Evolutionary conservation across 257 asterid species (phyloP).

Genomic region (Nyctanthes arbortristis): DNA sequence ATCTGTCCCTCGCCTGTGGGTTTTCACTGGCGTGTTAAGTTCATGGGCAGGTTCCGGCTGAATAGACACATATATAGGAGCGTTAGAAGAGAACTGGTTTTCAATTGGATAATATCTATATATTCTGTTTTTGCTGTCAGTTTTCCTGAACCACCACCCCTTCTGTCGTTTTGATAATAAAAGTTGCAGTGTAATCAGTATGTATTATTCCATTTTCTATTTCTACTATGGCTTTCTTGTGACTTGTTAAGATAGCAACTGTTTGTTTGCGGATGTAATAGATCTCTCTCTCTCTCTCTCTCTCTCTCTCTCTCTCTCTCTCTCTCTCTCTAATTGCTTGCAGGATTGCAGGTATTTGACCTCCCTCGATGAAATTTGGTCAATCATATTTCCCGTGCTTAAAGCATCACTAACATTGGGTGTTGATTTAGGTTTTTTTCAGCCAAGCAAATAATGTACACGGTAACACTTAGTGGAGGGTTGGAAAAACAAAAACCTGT

Average conservation of each 20-base stretch:
- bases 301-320: no score
- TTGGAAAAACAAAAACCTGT: no score
- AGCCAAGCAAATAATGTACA: no score
- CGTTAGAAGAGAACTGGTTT: constrained; percentile 13
- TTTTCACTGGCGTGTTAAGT: not conserved
- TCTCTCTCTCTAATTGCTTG: no score
- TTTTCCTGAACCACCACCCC: constrained; percentile 18
- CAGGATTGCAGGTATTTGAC: no score
- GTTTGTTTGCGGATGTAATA: constrained; percentile 34
- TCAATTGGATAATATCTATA: constrained; percentile 21
- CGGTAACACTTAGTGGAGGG: no score
- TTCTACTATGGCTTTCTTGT: constrained; percentile 31
- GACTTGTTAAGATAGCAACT: constrained; percentile 19
- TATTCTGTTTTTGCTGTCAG: constrained; percentile 28
- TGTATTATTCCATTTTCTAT: constrained; percentile 25
- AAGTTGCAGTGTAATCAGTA: constrained; percentile 37
- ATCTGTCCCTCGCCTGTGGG: no score
- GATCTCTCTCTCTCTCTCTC: not conserved
- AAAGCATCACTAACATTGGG: no score
- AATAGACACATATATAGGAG: constrained; percentile 28
- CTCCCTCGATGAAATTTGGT: no score
- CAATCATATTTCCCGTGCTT: no score
- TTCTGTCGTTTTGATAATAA: constrained; percentile 22
- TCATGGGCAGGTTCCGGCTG: not conserved
- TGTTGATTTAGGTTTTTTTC: no score